Evolutionary conservation across 495 filamentous ascomycete species (phyloP), one percentile per base, ranked within the genome.

Genomic region (Echria macrotheca): DNA sequence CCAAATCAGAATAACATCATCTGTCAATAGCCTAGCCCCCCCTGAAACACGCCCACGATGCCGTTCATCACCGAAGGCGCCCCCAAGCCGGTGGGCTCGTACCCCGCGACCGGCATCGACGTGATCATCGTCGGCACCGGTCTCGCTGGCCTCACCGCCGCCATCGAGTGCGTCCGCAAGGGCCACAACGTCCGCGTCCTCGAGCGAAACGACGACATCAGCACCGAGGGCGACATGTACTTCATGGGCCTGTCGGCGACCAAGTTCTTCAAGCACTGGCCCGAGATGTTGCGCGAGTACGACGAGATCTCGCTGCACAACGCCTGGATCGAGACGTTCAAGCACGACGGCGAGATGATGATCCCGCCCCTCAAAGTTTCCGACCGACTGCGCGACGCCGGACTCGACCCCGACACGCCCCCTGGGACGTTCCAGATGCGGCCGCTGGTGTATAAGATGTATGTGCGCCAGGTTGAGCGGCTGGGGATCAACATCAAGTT

Each of bases 131-230:
- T 85, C 9, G 82, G 82, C 5, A 77, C 75, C 5, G 83, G 82
- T 36, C 74, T 85, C 21, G 83, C 75, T 25, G 83, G 82, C 8
- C 67, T 85, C 17, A 80, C 78, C 0, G 77, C 78, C 2, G 73
- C 79, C n/a, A 75, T 85, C 22, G 83, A 86, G 67, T 81, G 78
- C 50, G 59, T 70, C 40, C 72, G 80, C 18, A 82, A 86, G 63
- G 82, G 82, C 2, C 81, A 86, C 50, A 75, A 69, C 36, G 82
- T 84, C 25, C 58, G 65, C 26, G 60, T 83, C 19, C 56, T 81
- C n/a, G 80, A 83, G 59, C 67, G 72, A 31, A 66, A 72, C 47
- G 48, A 55, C 32, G 58, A 66, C 19, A 68, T 70, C 45, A 70
- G 67, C 46, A 68, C 69, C 2, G 64, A 61, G 14, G 68, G 79